These are phyloP conservation scores for Macrophomina pseudophaseolina DNA, from an alignment of 2,329 filamentous ascomycete genomes.

Conservation along the genomic window DNA sequence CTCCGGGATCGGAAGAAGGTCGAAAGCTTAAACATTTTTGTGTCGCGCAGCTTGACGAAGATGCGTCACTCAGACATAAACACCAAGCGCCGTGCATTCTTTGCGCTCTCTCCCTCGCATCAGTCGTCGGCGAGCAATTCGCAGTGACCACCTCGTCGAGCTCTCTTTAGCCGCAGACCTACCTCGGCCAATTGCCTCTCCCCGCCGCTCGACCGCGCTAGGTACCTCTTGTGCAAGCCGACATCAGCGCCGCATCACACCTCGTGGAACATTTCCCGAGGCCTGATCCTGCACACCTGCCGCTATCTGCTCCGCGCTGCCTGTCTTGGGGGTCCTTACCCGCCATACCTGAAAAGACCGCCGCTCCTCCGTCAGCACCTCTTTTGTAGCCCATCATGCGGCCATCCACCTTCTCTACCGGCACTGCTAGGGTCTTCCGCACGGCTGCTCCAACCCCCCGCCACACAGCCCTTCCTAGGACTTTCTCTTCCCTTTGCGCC, in stretches of 20 bases:
- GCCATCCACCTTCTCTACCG: conserved; percentile 20
- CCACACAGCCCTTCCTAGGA: conserved; percentile 4
- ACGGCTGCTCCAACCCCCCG: conserved; percentile 8
- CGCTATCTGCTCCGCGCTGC: conserved; percentile 18
- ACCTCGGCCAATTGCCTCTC: conserved; percentile 23
- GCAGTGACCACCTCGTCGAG: background rate
- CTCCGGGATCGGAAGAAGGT: conserved; percentile 18
- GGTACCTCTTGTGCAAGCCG: conserved; percentile 12
- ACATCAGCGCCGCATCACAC: conserved; percentile 11
- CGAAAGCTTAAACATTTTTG: conserved; percentile 23
- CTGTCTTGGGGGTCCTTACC: background rate
- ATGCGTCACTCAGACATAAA: conserved; percentile 14
- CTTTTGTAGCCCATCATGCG: conserved; percentile 22
- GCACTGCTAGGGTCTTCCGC: conserved; percentile 23
- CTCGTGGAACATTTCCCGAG: conserved; percentile 6
- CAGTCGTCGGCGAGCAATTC: background rate
- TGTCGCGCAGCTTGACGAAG: conserved; percentile 8
- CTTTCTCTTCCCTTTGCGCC: conserved; percentile 19
- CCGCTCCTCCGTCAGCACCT: conserved; percentile 6
- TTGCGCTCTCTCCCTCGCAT: background rate
- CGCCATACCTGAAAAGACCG: conserved; percentile 7
- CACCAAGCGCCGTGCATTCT: conserved; percentile 18
- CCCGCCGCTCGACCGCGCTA: conserved; percentile 24
- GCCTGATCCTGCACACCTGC: background rate
- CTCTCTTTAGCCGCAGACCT: conserved; percentile 23